phyloP scores from a whole-genome alignment of 1,284 basidiomycete genomes.

The Cystobasidium pallidum region DNA sequence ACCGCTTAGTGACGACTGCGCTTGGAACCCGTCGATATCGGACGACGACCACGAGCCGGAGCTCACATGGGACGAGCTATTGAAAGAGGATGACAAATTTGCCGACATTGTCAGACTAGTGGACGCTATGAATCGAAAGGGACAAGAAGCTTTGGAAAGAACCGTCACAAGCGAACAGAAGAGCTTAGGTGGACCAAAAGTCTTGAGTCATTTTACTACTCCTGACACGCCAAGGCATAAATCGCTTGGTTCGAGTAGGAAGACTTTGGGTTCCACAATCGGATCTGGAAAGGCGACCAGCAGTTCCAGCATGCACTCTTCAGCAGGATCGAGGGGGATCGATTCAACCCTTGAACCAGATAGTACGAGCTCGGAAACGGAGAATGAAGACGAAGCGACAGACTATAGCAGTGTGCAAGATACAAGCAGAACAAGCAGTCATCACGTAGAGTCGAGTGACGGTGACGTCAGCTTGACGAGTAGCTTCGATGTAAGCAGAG shows the following conservation, averaged over 20 bases:
- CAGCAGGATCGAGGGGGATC: not conserved
- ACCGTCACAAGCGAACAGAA: conserved; percentile 9
- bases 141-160: conserved; percentile 47
- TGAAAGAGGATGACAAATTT: conserved; percentile 48
- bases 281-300: not conserved
- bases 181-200: conserved; percentile 28
- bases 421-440: conserved; percentile 12
- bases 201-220: conserved; percentile 32
- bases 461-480: not conserved
- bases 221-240: not conserved
- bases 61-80: conserved; percentile 49
- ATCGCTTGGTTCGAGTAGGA: not conserved
- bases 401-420: conserved; percentile 12
- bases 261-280: not conserved
- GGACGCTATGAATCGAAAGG: conserved; percentile 48
- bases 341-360: conserved; percentile 6
- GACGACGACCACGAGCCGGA: conserved; percentile 45
- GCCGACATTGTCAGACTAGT: conserved; percentile 46
- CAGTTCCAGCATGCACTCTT: not conserved
- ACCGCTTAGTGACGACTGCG: conserved; percentile 7
- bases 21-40: not conserved
- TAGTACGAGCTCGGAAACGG: not conserved
- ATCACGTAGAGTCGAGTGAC: not conserved
- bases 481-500: conserved; percentile 17
- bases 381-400: conserved; percentile 1